Base-by-base conservation (phyloP, 2,329 filamentous ascomycete species). In the Apiospora phragmitis region DNA sequence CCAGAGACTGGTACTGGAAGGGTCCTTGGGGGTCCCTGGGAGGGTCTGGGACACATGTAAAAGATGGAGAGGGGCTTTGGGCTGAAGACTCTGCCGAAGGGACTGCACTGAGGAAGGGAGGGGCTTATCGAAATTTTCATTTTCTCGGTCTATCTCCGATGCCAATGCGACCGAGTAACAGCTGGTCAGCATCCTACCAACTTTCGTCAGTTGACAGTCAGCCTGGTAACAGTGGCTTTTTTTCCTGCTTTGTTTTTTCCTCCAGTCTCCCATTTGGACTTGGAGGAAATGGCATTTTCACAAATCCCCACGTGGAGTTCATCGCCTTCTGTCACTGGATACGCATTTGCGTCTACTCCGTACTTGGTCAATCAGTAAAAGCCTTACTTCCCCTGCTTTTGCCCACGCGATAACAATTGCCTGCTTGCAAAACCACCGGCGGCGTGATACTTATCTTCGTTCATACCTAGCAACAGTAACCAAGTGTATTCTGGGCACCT, bases 51-150 rank as follows among this genome's bases (percentile, higher is more conserved):
- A 35, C 14, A 59, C 16, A 35, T 11, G 49, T 11, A 29, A 51
- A n/a, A n/a, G n/a, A 51, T 21, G 7, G 55, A 62, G 55, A 62
- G 55, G 55, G 55, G 55, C 51, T n/a, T n/a, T 21, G 14, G 21
- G 16, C 29, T 21, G 29, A 35, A 59, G 51, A 29, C 51, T 59
- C 51, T 59, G 51, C 8, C 35, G 29, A 8, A 32, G 51, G 51
- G 16, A 59, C 51, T 32, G 29, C 26, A 21, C 29, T 62, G 55
- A n/a, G 55, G 38, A 41, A 41, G 38, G 38, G 51, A 62, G 55
- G 55, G 55, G 55, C 55, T 38, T 62, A 62, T 62, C 55, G 55
- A 62, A 62, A 62, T 62, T 62, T 62, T 62, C 55, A 62, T 24
- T n/a, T 62, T 21, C 32, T n/a, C 55, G 29, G 55, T 59, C 51